Conservation (phyloP, 768 basidiomycete species). For the Amanita polypyramis region DNA sequence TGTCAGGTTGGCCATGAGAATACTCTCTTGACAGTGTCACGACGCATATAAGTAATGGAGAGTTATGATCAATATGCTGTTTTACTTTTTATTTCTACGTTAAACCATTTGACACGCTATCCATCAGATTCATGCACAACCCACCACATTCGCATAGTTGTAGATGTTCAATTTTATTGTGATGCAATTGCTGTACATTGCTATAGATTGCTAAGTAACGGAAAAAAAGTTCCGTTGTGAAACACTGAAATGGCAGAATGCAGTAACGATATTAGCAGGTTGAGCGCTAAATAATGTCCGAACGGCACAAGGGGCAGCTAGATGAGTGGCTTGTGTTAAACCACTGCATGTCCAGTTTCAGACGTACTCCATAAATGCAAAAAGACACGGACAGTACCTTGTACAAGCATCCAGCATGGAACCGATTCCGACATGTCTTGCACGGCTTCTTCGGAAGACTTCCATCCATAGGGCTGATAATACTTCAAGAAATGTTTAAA, state of each 20-base stretch:
- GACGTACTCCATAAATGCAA: neutral
- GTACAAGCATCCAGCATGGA: constrained; percentile 87
- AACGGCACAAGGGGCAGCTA: constrained; percentile 85
- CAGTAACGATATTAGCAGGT: neutral
- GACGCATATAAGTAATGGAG: neutral
- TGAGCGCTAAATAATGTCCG: constrained; percentile 60
- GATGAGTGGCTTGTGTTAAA: constrained; percentile 84
- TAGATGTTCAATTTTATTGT: neutral
- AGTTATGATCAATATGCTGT: neutral
- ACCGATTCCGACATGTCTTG: constrained; percentile 88
- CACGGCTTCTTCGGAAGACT: constrained; percentile 85
- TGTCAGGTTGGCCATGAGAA: neutral
- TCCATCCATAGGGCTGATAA: constrained; percentile 85
- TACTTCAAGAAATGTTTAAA: constrained; percentile 31
- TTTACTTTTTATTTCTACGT: neutral
- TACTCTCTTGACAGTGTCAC: neutral
- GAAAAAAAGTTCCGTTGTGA: no score
- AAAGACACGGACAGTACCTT: constrained; percentile 37
- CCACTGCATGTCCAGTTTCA: constrained; percentile 42
- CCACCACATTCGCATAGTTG: neutral
- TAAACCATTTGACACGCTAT: neutral
- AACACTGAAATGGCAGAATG: no score
- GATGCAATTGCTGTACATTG: neutral
- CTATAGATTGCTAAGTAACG: neutral
- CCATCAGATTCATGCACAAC: neutral